Evolutionary conservation across 768 basidiomycete species (phyloP).

Genomic region (Macrolepiota albuminosa): DNA sequence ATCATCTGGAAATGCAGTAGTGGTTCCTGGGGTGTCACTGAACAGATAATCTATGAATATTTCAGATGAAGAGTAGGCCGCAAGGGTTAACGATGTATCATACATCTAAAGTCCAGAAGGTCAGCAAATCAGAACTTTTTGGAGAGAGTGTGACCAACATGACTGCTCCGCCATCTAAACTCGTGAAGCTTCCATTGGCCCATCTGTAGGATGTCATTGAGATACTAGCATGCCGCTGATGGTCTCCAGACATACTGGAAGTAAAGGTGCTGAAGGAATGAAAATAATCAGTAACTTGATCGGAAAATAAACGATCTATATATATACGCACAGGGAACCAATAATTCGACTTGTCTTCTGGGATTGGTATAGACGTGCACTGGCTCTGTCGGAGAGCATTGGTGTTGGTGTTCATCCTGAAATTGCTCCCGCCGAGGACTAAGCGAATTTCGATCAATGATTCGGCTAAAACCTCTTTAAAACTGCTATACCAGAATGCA

Average conservation of each 20-base stretch:
- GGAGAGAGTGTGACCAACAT: slow-evolving; percentile 26
- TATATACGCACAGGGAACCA: slow-evolving; percentile 42
- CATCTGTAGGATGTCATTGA: slow-evolving; percentile 25
- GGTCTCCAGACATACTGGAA: slow-evolving; percentile 34
- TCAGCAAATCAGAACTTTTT: neutral
- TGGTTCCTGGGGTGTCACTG: slow-evolving; percentile 38
- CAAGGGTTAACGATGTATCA: slow-evolving; percentile 5
- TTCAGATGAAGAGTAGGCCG: neutral
- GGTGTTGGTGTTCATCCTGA: slow-evolving; percentile 38
- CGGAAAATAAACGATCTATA: neutral
- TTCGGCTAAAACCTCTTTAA: neutral
- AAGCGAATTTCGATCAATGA: slow-evolving; percentile 4
- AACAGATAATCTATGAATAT: slow-evolving; percentile 41
- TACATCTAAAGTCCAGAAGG: slow-evolving; percentile 23
- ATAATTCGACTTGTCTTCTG: slow-evolving; percentile 49
- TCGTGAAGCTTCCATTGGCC: slow-evolving; percentile 43
- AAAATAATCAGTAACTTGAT: neutral
- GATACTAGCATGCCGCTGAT: neutral
- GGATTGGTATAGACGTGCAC: slow-evolving; percentile 51
- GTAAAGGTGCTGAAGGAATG: slow-evolving; percentile 36
- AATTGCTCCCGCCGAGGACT: slow-evolving; percentile 54
- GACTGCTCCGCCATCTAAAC: slow-evolving; percentile 38
- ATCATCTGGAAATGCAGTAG: slow-evolving; percentile 52
- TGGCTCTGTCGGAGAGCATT: slow-evolving; percentile 37
- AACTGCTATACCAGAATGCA: slow-evolving; percentile 35